Conservation (phyloP, 2,329 filamentous ascomycete species). For the Aspergillus sp. region DNA sequence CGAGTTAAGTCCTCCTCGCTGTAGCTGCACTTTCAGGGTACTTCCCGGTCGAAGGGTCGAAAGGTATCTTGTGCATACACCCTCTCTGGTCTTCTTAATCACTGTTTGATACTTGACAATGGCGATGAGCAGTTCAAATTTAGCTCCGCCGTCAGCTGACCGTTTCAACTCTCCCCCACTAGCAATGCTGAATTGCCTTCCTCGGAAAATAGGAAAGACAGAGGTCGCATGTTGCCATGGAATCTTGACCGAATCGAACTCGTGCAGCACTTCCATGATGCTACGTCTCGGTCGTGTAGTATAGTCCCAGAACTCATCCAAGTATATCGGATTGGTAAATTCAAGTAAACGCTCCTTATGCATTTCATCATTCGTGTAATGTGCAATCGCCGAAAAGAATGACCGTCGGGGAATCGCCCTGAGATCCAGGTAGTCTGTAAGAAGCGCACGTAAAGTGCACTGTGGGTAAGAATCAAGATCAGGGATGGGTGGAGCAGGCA, state of each 20-base stretch:
- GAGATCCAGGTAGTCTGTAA: constrained; percentile 83
- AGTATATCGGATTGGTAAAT: constrained; percentile 71
- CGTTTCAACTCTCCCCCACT: constrained; percentile 57
- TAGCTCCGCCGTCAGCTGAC: constrained; percentile 35
- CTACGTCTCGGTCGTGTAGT: constrained; percentile 84
- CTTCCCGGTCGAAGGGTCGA: constrained; percentile 57
- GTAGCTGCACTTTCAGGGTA: constrained; percentile 54
- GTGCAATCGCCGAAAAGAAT: constrained; percentile 75
- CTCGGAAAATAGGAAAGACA: constrained; percentile 76
- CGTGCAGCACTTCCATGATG: constrained; percentile 86
- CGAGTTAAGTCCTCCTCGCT: constrained; percentile 49
- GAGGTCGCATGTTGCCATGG: constrained; percentile 68
- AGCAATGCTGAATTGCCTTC: constrained; percentile 89
- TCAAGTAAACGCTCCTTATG: constrained; percentile 81
- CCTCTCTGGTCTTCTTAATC: constrained; percentile 75
- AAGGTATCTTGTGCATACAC: constrained; percentile 86
- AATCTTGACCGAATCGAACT: constrained; percentile 80
- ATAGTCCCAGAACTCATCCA: constrained; percentile 95
- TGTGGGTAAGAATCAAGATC: constrained; percentile 30
- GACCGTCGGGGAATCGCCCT: constrained; percentile 81
- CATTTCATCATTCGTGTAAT: constrained; percentile 66
- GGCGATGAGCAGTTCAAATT: constrained; percentile 72
- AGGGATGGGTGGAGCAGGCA: constrained; percentile 26
- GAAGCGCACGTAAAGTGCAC: constrained; percentile 66
- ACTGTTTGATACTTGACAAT: constrained; percentile 90